Conservation (phyloP, 139 green algal species). For the Chlorella sp. region DNA sequence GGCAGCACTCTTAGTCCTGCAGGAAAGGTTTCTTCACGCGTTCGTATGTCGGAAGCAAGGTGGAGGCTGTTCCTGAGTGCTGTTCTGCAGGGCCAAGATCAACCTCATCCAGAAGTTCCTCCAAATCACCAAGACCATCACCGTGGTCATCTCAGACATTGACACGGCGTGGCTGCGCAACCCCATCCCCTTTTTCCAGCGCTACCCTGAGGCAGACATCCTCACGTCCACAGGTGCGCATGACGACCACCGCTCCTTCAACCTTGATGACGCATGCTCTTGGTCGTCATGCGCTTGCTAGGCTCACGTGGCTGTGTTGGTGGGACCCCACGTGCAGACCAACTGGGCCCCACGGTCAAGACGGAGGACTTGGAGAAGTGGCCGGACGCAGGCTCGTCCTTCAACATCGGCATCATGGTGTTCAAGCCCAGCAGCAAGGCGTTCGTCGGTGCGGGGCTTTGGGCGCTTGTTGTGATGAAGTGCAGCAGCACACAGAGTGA, state of each 20-base stretch:
- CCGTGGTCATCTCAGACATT: conserved; percentile 76
- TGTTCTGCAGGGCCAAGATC: conserved; percentile 17
- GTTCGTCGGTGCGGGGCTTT: conserved; percentile 25
- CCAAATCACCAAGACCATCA: neutral
- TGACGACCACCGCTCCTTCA: too few species aligned
- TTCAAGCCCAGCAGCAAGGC: conserved; percentile 44
- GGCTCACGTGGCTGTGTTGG: neutral
- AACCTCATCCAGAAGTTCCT: conserved; percentile 26
- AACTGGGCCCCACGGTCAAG: conserved; percentile 44
- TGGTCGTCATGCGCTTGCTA: neutral
- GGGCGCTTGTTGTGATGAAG: too few species aligned
- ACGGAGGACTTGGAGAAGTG: conserved; percentile 60
- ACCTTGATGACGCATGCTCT: too few species aligned
- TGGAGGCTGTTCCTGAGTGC: neutral
- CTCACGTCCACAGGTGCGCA: conserved; percentile 63
- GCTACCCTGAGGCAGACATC: conserved; percentile 72
- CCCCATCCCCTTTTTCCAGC: conserved; percentile 69
- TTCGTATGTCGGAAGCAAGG: neutral
- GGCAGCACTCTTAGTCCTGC: neutral
- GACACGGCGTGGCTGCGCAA: conserved; percentile 81
- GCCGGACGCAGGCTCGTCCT: conserved; percentile 42
- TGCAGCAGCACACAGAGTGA: too few species aligned
- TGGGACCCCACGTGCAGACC: too few species aligned
- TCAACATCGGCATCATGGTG: conserved; percentile 93
- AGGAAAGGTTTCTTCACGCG: too few species aligned